Evolutionary conservation across 768 basidiomycete genomes (phyloP), one percentile per base, ranked within the genome.

Genomic region (Mycena galericulata): DNA sequence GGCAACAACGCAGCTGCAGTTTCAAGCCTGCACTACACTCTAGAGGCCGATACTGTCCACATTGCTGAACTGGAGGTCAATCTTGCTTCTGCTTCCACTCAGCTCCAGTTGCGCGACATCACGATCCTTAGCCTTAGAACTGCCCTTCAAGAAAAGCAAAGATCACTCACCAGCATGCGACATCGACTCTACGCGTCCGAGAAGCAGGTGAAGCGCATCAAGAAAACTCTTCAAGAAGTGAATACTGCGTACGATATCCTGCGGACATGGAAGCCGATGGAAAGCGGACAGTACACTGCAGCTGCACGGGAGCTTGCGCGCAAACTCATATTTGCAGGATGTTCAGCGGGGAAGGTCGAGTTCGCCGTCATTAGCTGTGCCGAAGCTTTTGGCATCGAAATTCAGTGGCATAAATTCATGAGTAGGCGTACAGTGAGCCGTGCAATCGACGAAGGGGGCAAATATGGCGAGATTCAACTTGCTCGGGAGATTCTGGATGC

Each of bases 391-490:
- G 62, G 62, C 5, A 30, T 53, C 20, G 4, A 18, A 7, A 24
- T 63, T 24, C 46, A n/a, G n/a, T n/a, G n/a, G 22, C 3, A 47
- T 36, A 11, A 34, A 14, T 57, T 57, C 20, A 67, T 72, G 65
- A 60, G 61, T 49, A 6, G 65, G 12, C 67, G 61, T 7, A 69
- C 63, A 0, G 68, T 71, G 0, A 41, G 47, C 3, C 51, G 70
- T 3, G 24, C 30, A 0, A 38, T 72, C 0, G 46, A 55, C 32
- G 70, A 72, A 51, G 72, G 72, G 3, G 67, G 67, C 2, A 59
- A 40, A 6, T 54, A 58, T 15, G 59, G 51, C 2, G 41, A 72
- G 24, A 11, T 73, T 6, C 72, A 73, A 57, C 22, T 71, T 45
- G 72, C 46, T 1, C 15, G 46, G 27, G 72, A 68, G n/a, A 43